Evolutionary conservation across 768 basidiomycete species (phyloP), one percentile per base, ranked within the genome.

Genomic region (Pleurotus citrinopileatus): DNA sequence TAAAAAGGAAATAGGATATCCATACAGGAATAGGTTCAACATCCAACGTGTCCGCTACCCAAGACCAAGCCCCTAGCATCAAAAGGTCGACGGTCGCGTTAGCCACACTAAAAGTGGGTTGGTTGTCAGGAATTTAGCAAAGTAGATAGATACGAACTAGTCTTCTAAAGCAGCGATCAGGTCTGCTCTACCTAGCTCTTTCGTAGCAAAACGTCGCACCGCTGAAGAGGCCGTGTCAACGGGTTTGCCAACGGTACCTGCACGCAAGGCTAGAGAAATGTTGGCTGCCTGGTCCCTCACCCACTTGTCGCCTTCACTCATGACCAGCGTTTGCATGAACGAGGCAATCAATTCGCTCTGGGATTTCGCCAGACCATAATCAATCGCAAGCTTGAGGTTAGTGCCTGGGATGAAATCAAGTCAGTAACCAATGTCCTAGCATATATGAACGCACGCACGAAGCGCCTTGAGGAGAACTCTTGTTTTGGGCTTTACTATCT

Each of bases 241-340:
- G 2, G 95, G 94, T 59, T 83, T 78, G 1, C 86, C 87, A 48
- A 76, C 76, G 13, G 80, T 79, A 0, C 87, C 87, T 1, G 80
- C 74, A 38, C 82, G 81, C 53, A 97, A 72, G 2, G 91, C 86
- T 38, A 86, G 78, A 0, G 84, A 78, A 52, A 94, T 73, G 42
- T 82, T 83, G 15, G 80, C 77, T 3, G 85, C 80, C 55, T 93
- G 83, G 2, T 83, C 78, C 55, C 74, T 74, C n/a, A 98, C 80
- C 91, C 92, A 97, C 57, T 83, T 80, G 60, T 95, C 91, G 13
- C 95, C 95, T 74, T 97, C 94, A 53, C 90, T 93, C 95, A 98
- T 98, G 60, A 98, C 83, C 29, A 98, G 73, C 13, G 93, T 93
- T 71, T 98, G 95, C 62, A 98, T 74, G 69, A 95, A 98, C 0